Evolutionary conservation across 148 eudicot species (phyloP).

Genomic region (Vaccinium vitisidaea): DNA sequence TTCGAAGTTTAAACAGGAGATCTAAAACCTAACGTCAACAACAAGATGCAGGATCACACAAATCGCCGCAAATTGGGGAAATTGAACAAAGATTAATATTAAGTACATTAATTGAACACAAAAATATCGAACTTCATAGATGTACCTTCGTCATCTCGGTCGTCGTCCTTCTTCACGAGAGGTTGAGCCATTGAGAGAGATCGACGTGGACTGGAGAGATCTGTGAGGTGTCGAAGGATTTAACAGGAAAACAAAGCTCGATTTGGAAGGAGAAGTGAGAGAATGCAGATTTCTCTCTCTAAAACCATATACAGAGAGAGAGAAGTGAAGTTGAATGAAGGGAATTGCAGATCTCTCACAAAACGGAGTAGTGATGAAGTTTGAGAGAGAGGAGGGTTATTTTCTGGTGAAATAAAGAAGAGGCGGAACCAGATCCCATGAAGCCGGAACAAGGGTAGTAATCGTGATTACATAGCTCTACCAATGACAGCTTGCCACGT

Average conservation of each 20-base stretch:
- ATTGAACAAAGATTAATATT: not conserved
- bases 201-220: constrained; percentile 14
- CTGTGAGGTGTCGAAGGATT: constrained; percentile 13
- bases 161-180: constrained; percentile 86
- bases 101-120: not conserved
- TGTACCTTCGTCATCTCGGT: constrained; percentile 85
- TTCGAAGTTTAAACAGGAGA: constrained; percentile 4
- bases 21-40: constrained; percentile 9
- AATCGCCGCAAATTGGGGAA: not conserved
- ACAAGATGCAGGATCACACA: not conserved
- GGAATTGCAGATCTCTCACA: constrained; percentile 8
- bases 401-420: not conserved
- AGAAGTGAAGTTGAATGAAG: not conserved
- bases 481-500: not conserved
- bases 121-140: not conserved
- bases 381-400: not conserved
- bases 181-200: constrained; percentile 69
- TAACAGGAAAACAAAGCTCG: not conserved
- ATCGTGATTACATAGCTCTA: not conserved
- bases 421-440: not conserved
- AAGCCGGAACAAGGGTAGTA: not conserved
- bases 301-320: not conserved
- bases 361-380: not conserved
- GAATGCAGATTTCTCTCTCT: constrained; percentile 7
- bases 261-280: not conserved